Conservation (phyloP, 306 rosid species). For the Luffa acutangula region DNA sequence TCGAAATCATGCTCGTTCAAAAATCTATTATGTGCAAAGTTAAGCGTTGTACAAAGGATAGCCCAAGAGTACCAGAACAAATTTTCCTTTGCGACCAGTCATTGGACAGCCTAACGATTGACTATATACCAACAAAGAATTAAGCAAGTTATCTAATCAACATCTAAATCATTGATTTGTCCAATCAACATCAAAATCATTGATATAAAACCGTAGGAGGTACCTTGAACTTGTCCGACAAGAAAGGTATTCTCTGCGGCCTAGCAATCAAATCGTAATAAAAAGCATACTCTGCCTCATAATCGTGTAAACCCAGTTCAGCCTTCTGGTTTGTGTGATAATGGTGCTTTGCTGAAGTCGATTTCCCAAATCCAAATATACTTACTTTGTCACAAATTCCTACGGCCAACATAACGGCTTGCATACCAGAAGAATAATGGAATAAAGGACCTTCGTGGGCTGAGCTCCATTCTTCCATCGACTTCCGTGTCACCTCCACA, state of each 20-base stretch:
- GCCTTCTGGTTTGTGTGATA: conserved; percentile 87
- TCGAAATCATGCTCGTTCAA: neutral
- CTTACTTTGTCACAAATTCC: conserved; percentile 84
- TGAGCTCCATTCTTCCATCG: conserved; percentile 54
- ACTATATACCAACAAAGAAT: neutral
- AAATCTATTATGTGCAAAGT: neutral
- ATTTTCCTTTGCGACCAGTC: neutral
- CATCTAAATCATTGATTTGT: neutral
- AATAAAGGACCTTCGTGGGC: conserved; percentile 67
- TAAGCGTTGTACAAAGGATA: neutral
- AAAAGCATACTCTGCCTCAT: conserved; percentile 82
- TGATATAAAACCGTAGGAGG: conserved; percentile 76
- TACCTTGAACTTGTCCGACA: conserved; percentile 50
- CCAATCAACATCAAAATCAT: conserved; percentile 20
- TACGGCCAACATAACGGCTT: conserved; percentile 82
- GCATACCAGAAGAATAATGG: conserved; percentile 97
- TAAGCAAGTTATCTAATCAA: neutral
- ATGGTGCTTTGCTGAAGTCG: conserved; percentile 68
- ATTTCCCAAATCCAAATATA: conserved; percentile 82
- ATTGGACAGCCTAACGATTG: neutral
- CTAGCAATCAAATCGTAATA: conserved; percentile 60
- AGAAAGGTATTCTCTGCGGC: conserved; percentile 52
- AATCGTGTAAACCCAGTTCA: conserved; percentile 85
- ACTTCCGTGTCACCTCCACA: conserved; percentile 56
- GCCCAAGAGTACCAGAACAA: neutral